Evolutionary conservation across 768 basidiomycete genomes (phyloP).

Genomic region (Fomitopsis serialis): DNA sequence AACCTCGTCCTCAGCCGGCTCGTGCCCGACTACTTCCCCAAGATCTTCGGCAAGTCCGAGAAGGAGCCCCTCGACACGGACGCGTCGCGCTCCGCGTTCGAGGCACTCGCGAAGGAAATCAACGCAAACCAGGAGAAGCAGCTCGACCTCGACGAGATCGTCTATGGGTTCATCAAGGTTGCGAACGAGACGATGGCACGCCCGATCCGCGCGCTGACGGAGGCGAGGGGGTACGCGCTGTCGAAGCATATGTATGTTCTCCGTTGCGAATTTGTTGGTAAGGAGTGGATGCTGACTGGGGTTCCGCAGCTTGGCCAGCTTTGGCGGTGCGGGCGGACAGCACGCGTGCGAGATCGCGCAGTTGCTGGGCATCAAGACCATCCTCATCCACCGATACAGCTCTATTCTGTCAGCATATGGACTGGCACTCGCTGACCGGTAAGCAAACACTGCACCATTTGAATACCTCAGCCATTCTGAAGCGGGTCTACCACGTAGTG

Average conservation of each 20-base stretch:
- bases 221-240: slow-evolving; percentile 82
- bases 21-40: slow-evolving; percentile 88
- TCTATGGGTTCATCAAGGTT: slow-evolving; percentile 95
- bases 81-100: slow-evolving; percentile 65
- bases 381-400: slow-evolving; percentile 86
- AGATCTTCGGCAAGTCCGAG: slow-evolving; percentile 89
- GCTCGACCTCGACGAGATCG: slow-evolving; percentile 74
- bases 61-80: slow-evolving; percentile 77
- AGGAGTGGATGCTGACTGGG: neutral
- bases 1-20: slow-evolving; percentile 87
- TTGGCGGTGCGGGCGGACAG: slow-evolving; percentile 88
- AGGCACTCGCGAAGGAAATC: slow-evolving; percentile 62
- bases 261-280: neutral
- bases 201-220: slow-evolving; percentile 87
- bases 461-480: neutral
- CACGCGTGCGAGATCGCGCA: slow-evolving; percentile 91
- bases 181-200: slow-evolving; percentile 97
- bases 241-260: slow-evolving; percentile 59
- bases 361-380: slow-evolving; percentile 80
- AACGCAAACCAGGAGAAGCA: slow-evolving; percentile 57
- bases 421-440: slow-evolving; percentile 82
- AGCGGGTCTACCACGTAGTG: slow-evolving; percentile 37
- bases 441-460: slow-evolving; percentile 12
- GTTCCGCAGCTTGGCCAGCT: slow-evolving; percentile 64
- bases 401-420: slow-evolving; percentile 94